Conservation (phyloP, 2,329 filamentous ascomycete genomes). For the Nigrograna mackinnonii region DNA sequence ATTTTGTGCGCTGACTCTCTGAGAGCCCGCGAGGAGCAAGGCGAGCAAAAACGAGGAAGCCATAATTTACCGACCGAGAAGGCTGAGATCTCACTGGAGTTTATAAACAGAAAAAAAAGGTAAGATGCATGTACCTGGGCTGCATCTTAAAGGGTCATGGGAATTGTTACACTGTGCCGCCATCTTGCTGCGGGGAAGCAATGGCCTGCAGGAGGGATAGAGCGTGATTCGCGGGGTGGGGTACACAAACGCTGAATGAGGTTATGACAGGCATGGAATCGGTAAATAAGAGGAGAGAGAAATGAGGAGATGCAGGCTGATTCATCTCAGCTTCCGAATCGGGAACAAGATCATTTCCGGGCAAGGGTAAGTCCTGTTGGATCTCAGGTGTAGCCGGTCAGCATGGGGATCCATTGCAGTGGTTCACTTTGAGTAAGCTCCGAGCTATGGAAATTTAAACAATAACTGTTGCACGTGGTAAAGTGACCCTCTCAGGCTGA, state of each 20-base stretch:
- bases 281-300: neutral
- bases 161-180: no score
- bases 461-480: no score
- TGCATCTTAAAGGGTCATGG: constrained; percentile 6
- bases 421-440: no score
- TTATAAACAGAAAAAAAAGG: no score
- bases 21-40: constrained; percentile 5
- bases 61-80: no score
- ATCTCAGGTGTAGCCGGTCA: no score
- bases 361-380: no score
- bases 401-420: no score
- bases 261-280: neutral
- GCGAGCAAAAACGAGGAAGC: neutral
- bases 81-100: no score
- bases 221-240: neutral
- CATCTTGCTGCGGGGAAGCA: constrained; percentile 7
- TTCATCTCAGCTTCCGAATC: neutral
- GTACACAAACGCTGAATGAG: neutral
- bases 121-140: constrained; percentile 7
- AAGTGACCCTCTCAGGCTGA: no score
- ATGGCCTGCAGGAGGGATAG: neutral
- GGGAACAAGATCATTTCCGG: no score
- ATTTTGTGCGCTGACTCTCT: constrained; percentile 7
- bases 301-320: neutral
- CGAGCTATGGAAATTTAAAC: no score